Evolutionary conservation across 371 early-diverging fungal genomes (phyloP).

Genomic region (Globomyces sp.): DNA sequence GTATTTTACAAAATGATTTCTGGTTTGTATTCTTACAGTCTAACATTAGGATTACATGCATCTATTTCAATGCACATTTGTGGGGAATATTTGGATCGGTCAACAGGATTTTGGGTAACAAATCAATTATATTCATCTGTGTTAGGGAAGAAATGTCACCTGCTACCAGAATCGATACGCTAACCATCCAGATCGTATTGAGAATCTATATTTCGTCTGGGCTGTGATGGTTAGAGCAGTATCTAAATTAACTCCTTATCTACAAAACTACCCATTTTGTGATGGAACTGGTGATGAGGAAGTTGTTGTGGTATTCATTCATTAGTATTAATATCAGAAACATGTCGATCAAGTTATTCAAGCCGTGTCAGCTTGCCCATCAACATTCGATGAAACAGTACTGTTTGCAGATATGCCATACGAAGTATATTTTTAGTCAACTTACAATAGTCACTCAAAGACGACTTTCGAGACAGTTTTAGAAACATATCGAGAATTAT

Average conservation of each 20-base stretch:
- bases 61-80: slow-evolving; percentile 98
- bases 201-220: slow-evolving; percentile 92
- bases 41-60: slow-evolving; percentile 73
- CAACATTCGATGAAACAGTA: slow-evolving; percentile 83
- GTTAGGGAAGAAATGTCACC: slow-evolving; percentile 60
- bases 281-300: slow-evolving; percentile 26
- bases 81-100: slow-evolving; percentile 81
- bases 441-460: slow-evolving; percentile 52
- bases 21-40: slow-evolving; percentile 47
- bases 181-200: slow-evolving; percentile 83
- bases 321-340: slow-evolving; percentile 28
- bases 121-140: no score
- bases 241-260: slow-evolving; percentile 74
- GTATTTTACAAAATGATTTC: slow-evolving; percentile 92
- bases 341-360: slow-evolving; percentile 62
- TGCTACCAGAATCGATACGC: slow-evolving; percentile 89
- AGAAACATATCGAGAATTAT: slow-evolving; percentile 94
- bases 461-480: slow-evolving; percentile 88
- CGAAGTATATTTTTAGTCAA: slow-evolving; percentile 8
- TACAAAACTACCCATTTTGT: slow-evolving; percentile 66
- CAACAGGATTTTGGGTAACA: slow-evolving; percentile 79
- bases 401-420: slow-evolving; percentile 59
- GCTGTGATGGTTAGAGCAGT: slow-evolving; percentile 81
- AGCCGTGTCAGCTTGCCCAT: slow-evolving; percentile 60
- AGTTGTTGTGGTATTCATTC: slow-evolving; percentile 8